phyloP scores from a whole-genome alignment of 768 basidiomycete species.

The Austroboletus festivus region DNA sequence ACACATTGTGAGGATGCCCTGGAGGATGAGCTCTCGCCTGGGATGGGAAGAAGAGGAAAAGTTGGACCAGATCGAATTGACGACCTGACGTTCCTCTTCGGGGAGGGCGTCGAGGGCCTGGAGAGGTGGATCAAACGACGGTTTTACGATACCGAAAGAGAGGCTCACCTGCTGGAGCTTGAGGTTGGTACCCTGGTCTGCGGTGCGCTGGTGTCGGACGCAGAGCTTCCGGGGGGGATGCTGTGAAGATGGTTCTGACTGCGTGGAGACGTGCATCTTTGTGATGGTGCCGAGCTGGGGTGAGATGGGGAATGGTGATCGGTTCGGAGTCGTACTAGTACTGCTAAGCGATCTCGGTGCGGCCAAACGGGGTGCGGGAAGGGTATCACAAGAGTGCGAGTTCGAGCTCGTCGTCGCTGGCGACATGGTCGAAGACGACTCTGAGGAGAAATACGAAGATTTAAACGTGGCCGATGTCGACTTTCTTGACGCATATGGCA shows the following conservation, averaged over 20 bases:
- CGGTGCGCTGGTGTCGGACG: constrained; percentile 92
- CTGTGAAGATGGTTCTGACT: constrained; percentile 16
- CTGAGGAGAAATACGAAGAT: background rate
- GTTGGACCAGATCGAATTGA: constrained; percentile 93
- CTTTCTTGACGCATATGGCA: constrained; percentile 22
- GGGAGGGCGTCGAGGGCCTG: constrained; percentile 91
- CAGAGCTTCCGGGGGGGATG: constrained; percentile 69
- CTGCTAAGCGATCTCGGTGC: too few relatives aligned
- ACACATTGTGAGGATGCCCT: constrained; percentile 97
- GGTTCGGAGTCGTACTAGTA: too few relatives aligned
- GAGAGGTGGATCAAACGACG: constrained; percentile 8
- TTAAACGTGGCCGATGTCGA: background rate
- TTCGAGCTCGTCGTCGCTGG: constrained; percentile 11
- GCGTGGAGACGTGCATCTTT: background rate
- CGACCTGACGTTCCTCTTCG: constrained; percentile 77
- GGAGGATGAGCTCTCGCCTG: constrained; percentile 89
- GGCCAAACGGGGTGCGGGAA: constrained; percentile 51
- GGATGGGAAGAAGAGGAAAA: constrained; percentile 94
- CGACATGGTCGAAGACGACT: background rate
- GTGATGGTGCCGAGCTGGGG: constrained; percentile 15
- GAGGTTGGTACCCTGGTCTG: constrained; percentile 89
- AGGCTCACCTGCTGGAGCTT: constrained; percentile 78
- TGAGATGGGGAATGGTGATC: constrained; percentile 4
- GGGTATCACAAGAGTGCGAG: constrained; percentile 65
- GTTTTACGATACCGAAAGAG: background rate